Percentiles rank a stretch among this genome's conserved stretches.
Evolutionary conservation across 2,329 filamentous ascomycete species (phyloP).

Genomic region (Cercospora zeina): DNA sequence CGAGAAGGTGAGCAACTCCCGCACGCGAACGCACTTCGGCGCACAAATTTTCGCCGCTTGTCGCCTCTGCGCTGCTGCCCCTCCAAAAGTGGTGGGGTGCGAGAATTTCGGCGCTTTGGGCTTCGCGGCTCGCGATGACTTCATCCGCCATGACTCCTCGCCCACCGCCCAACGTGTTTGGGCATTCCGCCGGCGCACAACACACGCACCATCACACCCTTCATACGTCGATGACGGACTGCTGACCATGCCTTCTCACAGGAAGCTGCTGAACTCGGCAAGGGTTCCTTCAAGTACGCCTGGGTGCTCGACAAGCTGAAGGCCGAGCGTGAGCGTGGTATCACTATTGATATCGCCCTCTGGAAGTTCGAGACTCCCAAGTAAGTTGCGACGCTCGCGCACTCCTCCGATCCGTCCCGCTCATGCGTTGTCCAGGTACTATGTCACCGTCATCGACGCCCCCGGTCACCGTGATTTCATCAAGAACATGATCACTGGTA

Average conservation of each 20-base stretch:
- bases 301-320: constrained; percentile 99
- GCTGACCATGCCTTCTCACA: constrained; percentile 49
- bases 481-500: constrained; percentile 99
- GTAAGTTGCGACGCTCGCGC: constrained; percentile 57
- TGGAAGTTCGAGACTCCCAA: constrained; percentile 99
- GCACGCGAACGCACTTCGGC: constrained; percentile 9
- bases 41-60: constrained; percentile 23
- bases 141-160: constrained; percentile 21
- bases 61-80: constrained; percentile 25
- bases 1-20: constrained; percentile 77
- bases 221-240: neutral
- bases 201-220: neutral
- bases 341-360: constrained; percentile 99
- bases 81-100: constrained; percentile 32
- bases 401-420: neutral
- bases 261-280: constrained; percentile 98
- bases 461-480: constrained; percentile 99
- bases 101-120: constrained; percentile 30
- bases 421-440: constrained; percentile 7
- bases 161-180: constrained; percentile 12
- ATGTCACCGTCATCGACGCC: constrained; percentile 63
- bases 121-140: constrained; percentile 26
- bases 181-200: constrained; percentile 9
- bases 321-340: constrained; percentile 99
- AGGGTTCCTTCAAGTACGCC: constrained; percentile 99